Percentiles rank a stretch among this genome's conserved stretches.
Evolutionary conservation across 169 alveolate genomes (phyloP).

Genomic region (Eimeria maxima): DNA sequence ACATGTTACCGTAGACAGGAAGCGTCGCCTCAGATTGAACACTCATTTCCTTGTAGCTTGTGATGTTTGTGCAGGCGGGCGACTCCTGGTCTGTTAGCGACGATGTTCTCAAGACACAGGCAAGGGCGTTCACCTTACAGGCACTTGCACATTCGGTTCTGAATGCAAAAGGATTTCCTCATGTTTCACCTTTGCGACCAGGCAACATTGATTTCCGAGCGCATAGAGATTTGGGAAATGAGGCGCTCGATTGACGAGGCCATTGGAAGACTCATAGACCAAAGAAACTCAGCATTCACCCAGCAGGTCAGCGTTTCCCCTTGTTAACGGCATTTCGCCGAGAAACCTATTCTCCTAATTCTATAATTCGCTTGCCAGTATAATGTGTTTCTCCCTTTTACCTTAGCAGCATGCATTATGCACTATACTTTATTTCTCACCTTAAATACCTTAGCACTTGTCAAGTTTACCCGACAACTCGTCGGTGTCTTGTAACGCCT

Average conservation of each 20-base stretch:
- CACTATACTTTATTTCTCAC: neutral
- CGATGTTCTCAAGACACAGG: constrained; percentile 54
- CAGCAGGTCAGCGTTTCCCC: constrained; percentile 16
- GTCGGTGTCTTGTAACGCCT: neutral
- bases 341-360: neutral
- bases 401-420: neutral
- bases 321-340: neutral
- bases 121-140: neutral
- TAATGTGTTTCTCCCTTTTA: neutral
- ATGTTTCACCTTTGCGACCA: neutral
- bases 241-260: neutral
- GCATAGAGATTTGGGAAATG: constrained; percentile 5
- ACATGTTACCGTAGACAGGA: neutral
- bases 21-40: neutral
- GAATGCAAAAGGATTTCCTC: neutral
- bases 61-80: constrained; percentile 24
- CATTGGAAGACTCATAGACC: constrained; percentile 11
- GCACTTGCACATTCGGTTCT: neutral
- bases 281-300: constrained; percentile 18
- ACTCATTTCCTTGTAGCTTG: neutral
- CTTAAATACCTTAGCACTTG: neutral
- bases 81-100: constrained; percentile 31
- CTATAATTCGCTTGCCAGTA: neutral
- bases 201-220: constrained; percentile 11
- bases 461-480: neutral